Evolutionary conservation across 176 grass and related monocot genomes (phyloP).

Genomic region (Alloteropsis semialata): DNA sequence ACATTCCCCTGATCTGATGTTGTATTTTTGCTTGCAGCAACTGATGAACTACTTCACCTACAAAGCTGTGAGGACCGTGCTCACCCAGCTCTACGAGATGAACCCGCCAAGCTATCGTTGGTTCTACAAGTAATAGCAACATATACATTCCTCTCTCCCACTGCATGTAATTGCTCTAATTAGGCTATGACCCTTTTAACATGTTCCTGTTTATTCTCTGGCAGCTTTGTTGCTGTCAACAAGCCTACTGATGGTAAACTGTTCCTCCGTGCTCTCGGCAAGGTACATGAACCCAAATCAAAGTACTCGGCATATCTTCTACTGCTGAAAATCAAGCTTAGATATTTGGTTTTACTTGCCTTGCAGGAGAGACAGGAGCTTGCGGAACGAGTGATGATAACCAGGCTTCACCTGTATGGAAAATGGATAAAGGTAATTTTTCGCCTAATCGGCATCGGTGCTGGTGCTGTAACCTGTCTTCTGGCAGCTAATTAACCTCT

Average conservation of each 20-base stretch:
- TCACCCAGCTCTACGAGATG: conserved; percentile 95
- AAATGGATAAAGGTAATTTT: conserved; percentile 70
- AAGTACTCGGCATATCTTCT: neutral
- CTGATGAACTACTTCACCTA: conserved; percentile 89
- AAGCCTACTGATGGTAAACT: conserved; percentile 72
- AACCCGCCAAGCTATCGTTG: conserved; percentile 91
- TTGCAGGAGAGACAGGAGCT: conserved; percentile 84
- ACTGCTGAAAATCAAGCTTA: neutral
- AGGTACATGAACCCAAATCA: conserved; percentile 36
- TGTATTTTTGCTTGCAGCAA: conserved; percentile 42
- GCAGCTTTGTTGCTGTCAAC: conserved; percentile 77
- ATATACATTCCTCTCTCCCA: neutral
- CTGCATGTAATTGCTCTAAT: neutral
- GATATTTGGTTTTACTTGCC: neutral
- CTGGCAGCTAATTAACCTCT: neutral
- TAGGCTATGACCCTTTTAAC: neutral
- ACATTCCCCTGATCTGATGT: neutral
- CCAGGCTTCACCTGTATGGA: conserved; percentile 79
- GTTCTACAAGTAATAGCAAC: conserved; percentile 69
- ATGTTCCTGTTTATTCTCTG: neutral
- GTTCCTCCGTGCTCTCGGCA: conserved; percentile 68
- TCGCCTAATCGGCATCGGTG: neutral
- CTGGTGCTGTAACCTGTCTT: no score
- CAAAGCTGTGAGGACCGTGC: conserved; percentile 86
- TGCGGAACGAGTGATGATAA: conserved; percentile 89